Base-by-base conservation (phyloP, 2,329 filamentous ascomycete genomes). In the Exophiala sp. region DNA sequence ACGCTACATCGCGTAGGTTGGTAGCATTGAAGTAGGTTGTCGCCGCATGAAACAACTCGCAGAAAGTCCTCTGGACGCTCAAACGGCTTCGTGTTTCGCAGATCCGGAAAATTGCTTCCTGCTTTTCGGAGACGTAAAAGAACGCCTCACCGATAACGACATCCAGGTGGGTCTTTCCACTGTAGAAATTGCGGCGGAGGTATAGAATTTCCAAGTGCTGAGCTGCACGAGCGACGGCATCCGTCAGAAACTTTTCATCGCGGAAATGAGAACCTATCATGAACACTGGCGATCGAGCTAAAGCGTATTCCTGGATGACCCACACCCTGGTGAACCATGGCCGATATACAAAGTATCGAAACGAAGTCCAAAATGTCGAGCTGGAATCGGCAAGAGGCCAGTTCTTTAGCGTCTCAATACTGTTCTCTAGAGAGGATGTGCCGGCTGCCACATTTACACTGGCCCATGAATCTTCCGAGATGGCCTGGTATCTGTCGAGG, bases 281-380 rank as follows among this genome's bases (percentile, higher is more conserved):
- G 34, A 57, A 45, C 5, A 38, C 10, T 5, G 32, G 12, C 3
- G 16, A 35, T 9, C 40, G 12, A 10, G 61, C 59, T 9, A 63
- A 50, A 14, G 56, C 50, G 33, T 54, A 55, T 43, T 63, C 62
- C 33, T 62, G 62, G 8, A 62, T 50, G 3, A 63, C 51, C 62
- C 62, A 63, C 12, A 62, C 42, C 6, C 62, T 32, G 3, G 51
- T 55, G 44, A 60, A 64, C 57, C 61, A 64, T 7, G 57, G 47
- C 5, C 62, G 49, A n/a, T 21, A 10, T 10, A 50, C 38, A 35
- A 58, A 58, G 4, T 35, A 9, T 10, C 24, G 7, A 16, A 44
- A 54, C 7, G 21, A n/a, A 6, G n/a, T 9, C 55, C 55, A 58
- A 34, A 58, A 58, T 3, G 35, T 6, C 3, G 36, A 20, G 5